These are phyloP conservation scores for Cytospora schulzeri DNA, from an alignment of 2,329 filamentous ascomycete species.

Conservation along the genomic window DNA sequence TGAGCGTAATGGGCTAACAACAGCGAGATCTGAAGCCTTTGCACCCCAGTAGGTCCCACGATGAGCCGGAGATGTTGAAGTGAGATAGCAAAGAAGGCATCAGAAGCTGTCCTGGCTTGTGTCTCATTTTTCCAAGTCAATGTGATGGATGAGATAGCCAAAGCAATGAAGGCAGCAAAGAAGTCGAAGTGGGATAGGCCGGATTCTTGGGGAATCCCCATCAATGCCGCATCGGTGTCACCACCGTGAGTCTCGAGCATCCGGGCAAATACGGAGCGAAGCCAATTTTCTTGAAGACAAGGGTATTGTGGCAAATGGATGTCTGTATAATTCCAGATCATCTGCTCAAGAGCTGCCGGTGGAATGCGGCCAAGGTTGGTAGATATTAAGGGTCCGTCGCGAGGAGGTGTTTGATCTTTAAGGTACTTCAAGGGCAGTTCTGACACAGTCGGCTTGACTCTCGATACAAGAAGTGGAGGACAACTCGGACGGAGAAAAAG, in stretches of 20 bases:
- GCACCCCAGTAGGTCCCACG: slow-evolving; percentile 1
- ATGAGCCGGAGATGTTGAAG: slow-evolving; percentile 20
- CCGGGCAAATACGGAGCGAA: slow-evolving; percentile 11
- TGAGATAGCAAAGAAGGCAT: slow-evolving; percentile 17
- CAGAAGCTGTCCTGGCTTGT: slow-evolving; percentile 11
- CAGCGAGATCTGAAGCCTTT: slow-evolving; percentile 16
- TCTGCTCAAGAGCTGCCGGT: slow-evolving; percentile 12
- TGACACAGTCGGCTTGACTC: slow-evolving; percentile 8
- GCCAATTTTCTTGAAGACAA: slow-evolving; percentile 19
- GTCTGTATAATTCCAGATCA: slow-evolving; percentile 20
- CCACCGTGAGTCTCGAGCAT: slow-evolving; percentile 8
- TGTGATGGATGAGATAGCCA: slow-evolving; percentile 19
- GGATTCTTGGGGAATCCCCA: slow-evolving; percentile 13
- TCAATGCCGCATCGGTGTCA: slow-evolving; percentile 15
- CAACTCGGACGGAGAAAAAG: slow-evolving; percentile 18
- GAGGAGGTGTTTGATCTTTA: slow-evolving; percentile 14
- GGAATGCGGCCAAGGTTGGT: slow-evolving; percentile 17
- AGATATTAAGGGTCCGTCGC: slow-evolving; percentile 12
- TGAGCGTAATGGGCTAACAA: slow-evolving; percentile 17
- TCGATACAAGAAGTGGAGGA: slow-evolving; percentile 16
- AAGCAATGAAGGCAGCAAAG: slow-evolving; percentile 12
- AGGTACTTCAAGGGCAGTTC: background rate
- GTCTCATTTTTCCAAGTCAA: slow-evolving; percentile 21
- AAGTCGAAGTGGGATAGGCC: slow-evolving; percentile 19
- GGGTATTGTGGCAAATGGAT: slow-evolving; percentile 20